Percentiles rank a stretch among this genome's conserved stretches.
Evolutionary conservation across 2,329 filamentous ascomycete species (phyloP).

Genomic region (Beauveria sp.): DNA sequence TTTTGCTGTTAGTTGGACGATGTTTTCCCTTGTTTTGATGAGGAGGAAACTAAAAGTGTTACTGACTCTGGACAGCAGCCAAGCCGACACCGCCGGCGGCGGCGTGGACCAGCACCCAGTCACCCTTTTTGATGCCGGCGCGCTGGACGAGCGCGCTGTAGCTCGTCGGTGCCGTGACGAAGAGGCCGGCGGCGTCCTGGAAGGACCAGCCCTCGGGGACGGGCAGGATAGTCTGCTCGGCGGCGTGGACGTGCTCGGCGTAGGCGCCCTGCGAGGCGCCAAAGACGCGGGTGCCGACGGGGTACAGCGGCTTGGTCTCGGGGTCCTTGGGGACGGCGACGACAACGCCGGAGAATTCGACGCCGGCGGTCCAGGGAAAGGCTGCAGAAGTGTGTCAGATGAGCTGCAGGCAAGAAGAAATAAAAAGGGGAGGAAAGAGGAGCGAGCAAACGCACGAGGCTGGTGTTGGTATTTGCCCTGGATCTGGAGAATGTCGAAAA

Average conservation of each 20-base stretch:
- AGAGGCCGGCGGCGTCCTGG: slow-evolving; percentile 77
- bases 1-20: background rate
- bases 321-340: slow-evolving; percentile 52
- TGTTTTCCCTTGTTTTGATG: too few species aligned
- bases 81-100: slow-evolving; percentile 88
- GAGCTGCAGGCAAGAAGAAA: background rate
- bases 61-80: slow-evolving; percentile 70
- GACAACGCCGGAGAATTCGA: slow-evolving; percentile 78
- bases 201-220: slow-evolving; percentile 78
- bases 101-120: slow-evolving; percentile 85
- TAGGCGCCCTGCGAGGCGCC: slow-evolving; percentile 82
- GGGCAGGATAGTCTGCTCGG: slow-evolving; percentile 60
- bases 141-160: slow-evolving; percentile 77
- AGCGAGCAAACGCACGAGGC: slow-evolving; percentile 43
- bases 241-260: slow-evolving; percentile 63
- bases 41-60: too few species aligned
- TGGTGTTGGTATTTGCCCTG: slow-evolving; percentile 94
- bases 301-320: slow-evolving; percentile 41
- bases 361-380: slow-evolving; percentile 80
- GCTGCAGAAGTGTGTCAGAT: slow-evolving; percentile 28
- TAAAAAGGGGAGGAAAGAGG: background rate
- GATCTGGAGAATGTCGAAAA: slow-evolving; percentile 95
- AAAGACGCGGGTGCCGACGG: slow-evolving; percentile 76
- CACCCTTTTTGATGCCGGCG: slow-evolving; percentile 68
- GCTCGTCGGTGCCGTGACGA: slow-evolving; percentile 85